These are phyloP conservation scores for Flammula alnicola DNA, from an alignment of 1,284 basidiomycete genomes.

Conservation along the genomic window DNA sequence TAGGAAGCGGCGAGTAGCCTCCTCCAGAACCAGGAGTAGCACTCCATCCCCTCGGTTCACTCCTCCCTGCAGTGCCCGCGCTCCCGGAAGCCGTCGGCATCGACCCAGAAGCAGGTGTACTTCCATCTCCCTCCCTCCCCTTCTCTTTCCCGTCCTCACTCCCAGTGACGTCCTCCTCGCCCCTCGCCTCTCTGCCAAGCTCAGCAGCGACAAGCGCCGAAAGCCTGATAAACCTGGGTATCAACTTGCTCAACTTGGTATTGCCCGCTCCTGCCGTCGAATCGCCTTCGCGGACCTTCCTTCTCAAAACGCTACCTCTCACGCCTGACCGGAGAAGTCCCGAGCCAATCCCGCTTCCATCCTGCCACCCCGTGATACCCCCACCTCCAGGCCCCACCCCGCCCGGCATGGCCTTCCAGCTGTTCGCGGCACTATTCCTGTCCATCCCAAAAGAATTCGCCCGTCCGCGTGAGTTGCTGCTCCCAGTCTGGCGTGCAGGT, in stretches of 20 bases:
- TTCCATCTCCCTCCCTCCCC: conserved; percentile 9
- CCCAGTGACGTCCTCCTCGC: conserved; percentile 42
- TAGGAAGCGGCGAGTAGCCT: conserved; percentile 12
- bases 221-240: conserved; percentile 73
- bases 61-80: conserved; percentile 9
- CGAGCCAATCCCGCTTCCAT: conserved; percentile 70
- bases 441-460: conserved; percentile 15
- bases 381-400: conserved; percentile 43
- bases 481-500: conserved; percentile 29
- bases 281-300: conserved; percentile 43
- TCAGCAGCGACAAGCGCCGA: conserved; percentile 77
- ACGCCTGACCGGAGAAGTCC: conserved; percentile 60
- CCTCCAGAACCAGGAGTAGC: conserved; percentile 7
- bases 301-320: conserved; percentile 58
- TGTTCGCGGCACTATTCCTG: conserved; percentile 13
- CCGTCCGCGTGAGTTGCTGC: conserved; percentile 26
- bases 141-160: conserved; percentile 25
- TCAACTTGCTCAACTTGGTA: conserved; percentile 68
- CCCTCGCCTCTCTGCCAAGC: conserved; percentile 62
- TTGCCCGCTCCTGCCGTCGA: conserved; percentile 49
- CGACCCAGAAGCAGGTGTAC: background rate
- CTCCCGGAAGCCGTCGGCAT: conserved; percentile 10
- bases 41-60: conserved; percentile 1
- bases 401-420: conserved; percentile 36
- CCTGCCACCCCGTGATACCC: conserved; percentile 70